Evolutionary conservation across 148 eudicot species (phyloP), one percentile per base, ranked within the genome.

Genomic region (Rhododendron williamsianum): DNA sequence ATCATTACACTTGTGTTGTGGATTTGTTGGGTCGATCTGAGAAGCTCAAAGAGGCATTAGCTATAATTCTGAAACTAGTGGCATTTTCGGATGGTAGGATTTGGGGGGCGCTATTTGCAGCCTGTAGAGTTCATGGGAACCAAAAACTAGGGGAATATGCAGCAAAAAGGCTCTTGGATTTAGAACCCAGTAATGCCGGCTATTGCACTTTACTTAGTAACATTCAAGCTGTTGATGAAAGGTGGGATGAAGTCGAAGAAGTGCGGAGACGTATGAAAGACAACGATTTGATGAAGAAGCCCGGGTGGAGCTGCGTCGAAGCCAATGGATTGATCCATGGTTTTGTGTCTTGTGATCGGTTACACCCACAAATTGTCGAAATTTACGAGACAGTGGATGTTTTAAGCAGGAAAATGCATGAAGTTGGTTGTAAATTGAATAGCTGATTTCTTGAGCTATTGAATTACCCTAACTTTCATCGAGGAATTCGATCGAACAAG

Each of bases 231-330:
- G 83, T 86, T 84, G 86, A 30, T 45, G 91, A 86, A 58, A 88
- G 65, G 65, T 91, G 93, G 94, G 78, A 30, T 78, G 91, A 86
- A 46, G 92, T 91, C 38, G 92, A 91, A 89, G 84, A 84, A 38
- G 45, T 87, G 33, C 88, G 91, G 77, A 85, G 82, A 45, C 23
- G 11, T 9, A 87, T 90, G 80, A 83, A 87, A 80, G 89, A 71
- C 43, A 84, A 60, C 58, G 84, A 87, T 90, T 78, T 88, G 78
- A 74, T 83, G 38, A 93, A 93, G 86, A 71, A 77, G 27, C 96
- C 94, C 4, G 96, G 94, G 25, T 93, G 96, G 94, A 92, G 94
- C 84, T 87, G 89, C 83, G 52, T 91, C 71, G 94, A 93, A 90
- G 84, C 83, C 25, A 81, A 85, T 60, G 89, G 92, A 83, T 67